phyloP scores from a whole-genome alignment of 148 eudicot genomes.

The Diospyros kaki region DNA sequence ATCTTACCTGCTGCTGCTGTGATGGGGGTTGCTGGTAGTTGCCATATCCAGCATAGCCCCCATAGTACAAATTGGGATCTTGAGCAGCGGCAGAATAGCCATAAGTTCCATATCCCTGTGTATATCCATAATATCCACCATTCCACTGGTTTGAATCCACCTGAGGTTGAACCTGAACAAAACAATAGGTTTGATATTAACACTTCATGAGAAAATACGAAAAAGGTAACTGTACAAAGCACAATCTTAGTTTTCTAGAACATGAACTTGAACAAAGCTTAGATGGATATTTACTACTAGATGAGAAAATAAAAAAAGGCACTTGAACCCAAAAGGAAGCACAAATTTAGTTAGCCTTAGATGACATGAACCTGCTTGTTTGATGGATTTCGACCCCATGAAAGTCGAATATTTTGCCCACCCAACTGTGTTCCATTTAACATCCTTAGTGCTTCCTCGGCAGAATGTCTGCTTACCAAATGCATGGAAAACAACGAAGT shows the following conservation, averaged over 20 bases:
- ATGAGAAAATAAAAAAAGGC: neutral
- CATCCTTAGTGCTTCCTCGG: conserved; percentile 70
- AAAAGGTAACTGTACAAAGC: no score
- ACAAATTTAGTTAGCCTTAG: neutral
- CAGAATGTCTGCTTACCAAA: conserved; percentile 49
- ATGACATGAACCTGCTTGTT: conserved; percentile 55
- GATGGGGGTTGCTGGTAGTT: conserved; percentile 63
- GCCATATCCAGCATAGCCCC: conserved; percentile 77
- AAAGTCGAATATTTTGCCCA: conserved; percentile 80
- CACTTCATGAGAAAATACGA: no score
- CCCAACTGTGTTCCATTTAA: conserved; percentile 75
- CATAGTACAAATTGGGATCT: conserved; percentile 80
- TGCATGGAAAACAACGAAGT: neutral
- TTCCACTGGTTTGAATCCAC: conserved; percentile 70
- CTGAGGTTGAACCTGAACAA: conserved; percentile 37
- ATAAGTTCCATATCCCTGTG: conserved; percentile 68
- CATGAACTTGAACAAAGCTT: neutral
- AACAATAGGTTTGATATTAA: no score
- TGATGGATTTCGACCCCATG: conserved; percentile 96
- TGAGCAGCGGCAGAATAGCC: conserved; percentile 74
- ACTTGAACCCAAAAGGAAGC: neutral
- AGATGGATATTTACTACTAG: conserved; percentile 8
- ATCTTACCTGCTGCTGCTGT: conserved; percentile 39
- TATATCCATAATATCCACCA: conserved; percentile 70
- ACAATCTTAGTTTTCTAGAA: no score